phyloP scores from a whole-genome alignment of 2,329 filamentous ascomycete genomes.

The Aspergillus jensenii region DNA sequence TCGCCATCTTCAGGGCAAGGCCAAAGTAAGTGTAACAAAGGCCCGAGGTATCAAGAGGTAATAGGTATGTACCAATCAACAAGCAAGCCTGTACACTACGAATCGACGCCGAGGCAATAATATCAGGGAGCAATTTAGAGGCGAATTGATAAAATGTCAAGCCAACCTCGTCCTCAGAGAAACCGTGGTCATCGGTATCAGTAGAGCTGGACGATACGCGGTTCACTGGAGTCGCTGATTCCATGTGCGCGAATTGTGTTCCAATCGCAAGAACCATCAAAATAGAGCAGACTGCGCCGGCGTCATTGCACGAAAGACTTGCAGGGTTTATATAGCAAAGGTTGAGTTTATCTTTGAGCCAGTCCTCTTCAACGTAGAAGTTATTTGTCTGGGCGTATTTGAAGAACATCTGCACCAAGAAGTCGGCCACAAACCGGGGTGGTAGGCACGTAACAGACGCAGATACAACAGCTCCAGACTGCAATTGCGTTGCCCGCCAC shows the following conservation, averaged over 20 bases:
- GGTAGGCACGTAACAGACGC: constrained; percentile 42
- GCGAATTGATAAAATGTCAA: constrained; percentile 59
- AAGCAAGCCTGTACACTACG: constrained; percentile 61
- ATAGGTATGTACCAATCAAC: constrained; percentile 55
- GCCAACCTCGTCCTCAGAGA: constrained; percentile 55
- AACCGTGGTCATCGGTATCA: constrained; percentile 32
- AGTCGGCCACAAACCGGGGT: constrained; percentile 45
- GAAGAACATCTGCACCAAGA: constrained; percentile 45
- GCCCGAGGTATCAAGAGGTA: constrained; percentile 58
- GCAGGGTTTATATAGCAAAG: constrained; percentile 38
- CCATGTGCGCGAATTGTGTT: constrained; percentile 46
- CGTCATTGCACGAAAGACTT: constrained; percentile 38
- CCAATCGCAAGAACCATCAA: constrained; percentile 46
- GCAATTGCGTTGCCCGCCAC: constrained; percentile 44
- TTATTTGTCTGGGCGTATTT: constrained; percentile 46
- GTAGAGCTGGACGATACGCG: constrained; percentile 25
- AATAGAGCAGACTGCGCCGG: constrained; percentile 42
- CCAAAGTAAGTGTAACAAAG: constrained; percentile 59
- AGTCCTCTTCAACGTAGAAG: constrained; percentile 45
- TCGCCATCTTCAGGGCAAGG: constrained; percentile 56
- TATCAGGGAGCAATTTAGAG: constrained; percentile 55
- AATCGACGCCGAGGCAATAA: constrained; percentile 57
- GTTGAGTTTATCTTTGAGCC: constrained; percentile 41
- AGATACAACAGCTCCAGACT: constrained; percentile 39
- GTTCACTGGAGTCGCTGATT: constrained; percentile 39